Base-by-base conservation (phyloP, 2,329 filamentous ascomycete species). In the Whalleya microplaca region DNA sequence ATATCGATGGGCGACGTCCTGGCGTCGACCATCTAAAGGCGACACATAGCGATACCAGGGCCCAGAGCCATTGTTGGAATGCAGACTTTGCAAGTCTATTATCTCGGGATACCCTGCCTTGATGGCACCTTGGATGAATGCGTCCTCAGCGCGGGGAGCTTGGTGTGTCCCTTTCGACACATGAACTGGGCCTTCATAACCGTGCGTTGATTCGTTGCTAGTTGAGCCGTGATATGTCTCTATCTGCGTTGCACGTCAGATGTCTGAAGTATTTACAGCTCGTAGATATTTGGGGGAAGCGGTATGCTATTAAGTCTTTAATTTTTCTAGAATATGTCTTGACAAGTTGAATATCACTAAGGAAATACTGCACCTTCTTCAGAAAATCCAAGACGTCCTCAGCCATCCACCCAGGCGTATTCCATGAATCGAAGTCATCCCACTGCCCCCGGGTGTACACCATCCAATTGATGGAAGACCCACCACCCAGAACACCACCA, bases 401-500 rank as follows among this genome's bases (percentile, higher is more conserved):
- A 3, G 66, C 55, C 8, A 61, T 61, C 71, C 71, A 66, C 27
- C 70, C 66, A 10, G 67, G 53, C n/a, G 59, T 71, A 2, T 68
- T 59, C 68, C 69, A 72, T 0, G 67, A 56, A 41, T 72, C 69
- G 41, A 59, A 74, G 51, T 75, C 74, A 41, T 65, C 64, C 23
- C 67, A 61, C 52, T 75, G 71, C 19, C 66, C 71, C 9, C 73
- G 64, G 1, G 65, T 66, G 48, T 72, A 73, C 58, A 80, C 78
- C 74, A 79, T 76, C 58, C 79, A 78, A 56, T 81, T 81, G 40
- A 81, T 78, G 2, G 77, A 77, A 0, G 75, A 78, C 8, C 83
- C 83, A 18, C 84, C 84, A 20, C 84, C 84, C 0, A 86, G 73
- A 0, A 78, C 76, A 19, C 80, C 80, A 5, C 74, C 76, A 3